Conservation (phyloP, 495 filamentous ascomycete genomes). For the Xylaria telfairii region DNA sequence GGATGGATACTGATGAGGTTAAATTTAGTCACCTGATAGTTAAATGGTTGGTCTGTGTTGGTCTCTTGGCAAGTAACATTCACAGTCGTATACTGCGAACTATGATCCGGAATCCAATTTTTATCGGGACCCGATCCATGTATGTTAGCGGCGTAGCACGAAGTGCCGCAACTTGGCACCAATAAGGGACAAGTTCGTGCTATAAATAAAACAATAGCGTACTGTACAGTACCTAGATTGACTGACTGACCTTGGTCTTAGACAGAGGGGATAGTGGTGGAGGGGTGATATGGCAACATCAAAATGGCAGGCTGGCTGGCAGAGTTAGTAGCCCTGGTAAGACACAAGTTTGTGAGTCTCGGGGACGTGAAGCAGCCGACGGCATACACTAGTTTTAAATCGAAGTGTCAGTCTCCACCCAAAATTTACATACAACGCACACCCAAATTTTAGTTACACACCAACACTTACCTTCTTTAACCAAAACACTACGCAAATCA, state of each 20-base stretch:
- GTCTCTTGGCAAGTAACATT: conserved; percentile 16
- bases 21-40: conserved; percentile 2
- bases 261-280: not conserved
- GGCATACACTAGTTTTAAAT: not conserved
- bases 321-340: not conserved
- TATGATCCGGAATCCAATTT: not conserved
- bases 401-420: no score
- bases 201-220: conserved; percentile 12
- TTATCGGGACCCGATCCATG: not conserved
- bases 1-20: not conserved
- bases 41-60: not conserved
- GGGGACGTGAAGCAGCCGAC: not conserved
- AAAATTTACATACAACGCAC: no score
- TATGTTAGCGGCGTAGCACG: not conserved
- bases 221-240: no score
- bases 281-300: not conserved
- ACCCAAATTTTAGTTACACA: no score
- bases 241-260: no score
- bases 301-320: not conserved
- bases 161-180: conserved; percentile 4
- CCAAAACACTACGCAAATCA: no score
- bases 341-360: not conserved
- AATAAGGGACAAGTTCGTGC: not conserved
- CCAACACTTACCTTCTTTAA: no score
- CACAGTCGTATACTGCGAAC: no score